Evolutionary conservation across 1,139 yeast species (phyloP).

Genomic region (Candida glucosophila): DNA sequence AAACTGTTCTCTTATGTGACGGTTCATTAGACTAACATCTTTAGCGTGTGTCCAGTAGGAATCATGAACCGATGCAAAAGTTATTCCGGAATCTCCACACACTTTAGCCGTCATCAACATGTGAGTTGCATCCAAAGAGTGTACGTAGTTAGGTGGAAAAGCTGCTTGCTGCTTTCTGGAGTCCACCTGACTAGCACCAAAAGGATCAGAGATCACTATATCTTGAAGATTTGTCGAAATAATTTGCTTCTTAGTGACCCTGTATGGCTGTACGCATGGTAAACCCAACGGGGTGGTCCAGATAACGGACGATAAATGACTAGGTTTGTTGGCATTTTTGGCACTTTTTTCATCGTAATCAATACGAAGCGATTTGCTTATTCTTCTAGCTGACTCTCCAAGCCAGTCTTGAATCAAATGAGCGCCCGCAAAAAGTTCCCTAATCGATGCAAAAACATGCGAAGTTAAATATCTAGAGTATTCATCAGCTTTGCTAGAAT

Average conservation of each 20-base stretch:
- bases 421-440: conserved; percentile 86
- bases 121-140: conserved; percentile 93
- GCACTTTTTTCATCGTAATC: conserved; percentile 36
- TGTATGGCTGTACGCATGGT: conserved; percentile 93
- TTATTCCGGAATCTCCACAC: conserved; percentile 57
- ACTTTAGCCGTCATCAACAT: conserved; percentile 85
- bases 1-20: conserved; percentile 69
- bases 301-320: conserved; percentile 78
- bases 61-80: conserved; percentile 97
- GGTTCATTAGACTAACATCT: conserved; percentile 69
- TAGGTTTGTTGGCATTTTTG: conserved; percentile 33
- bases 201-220: conserved; percentile 76
- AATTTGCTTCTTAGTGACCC: conserved; percentile 55
- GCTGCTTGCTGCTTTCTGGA: conserved; percentile 86
- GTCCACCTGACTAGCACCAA: conserved; percentile 73
- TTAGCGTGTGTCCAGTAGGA: conserved; percentile 98
- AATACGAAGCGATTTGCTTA: conserved; percentile 68
- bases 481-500: conserved; percentile 31
- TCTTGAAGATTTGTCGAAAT: conserved; percentile 78
- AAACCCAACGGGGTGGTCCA: conserved; percentile 97
- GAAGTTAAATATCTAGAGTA: conserved; percentile 63
- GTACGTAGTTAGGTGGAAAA: conserved; percentile 93
- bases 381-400: conserved; percentile 74
- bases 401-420: conserved; percentile 96
- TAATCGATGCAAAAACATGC: conserved; percentile 74